Base-by-base conservation (phyloP, 257 asterid genomes). In the Solanum bulbocastanum region DNA sequence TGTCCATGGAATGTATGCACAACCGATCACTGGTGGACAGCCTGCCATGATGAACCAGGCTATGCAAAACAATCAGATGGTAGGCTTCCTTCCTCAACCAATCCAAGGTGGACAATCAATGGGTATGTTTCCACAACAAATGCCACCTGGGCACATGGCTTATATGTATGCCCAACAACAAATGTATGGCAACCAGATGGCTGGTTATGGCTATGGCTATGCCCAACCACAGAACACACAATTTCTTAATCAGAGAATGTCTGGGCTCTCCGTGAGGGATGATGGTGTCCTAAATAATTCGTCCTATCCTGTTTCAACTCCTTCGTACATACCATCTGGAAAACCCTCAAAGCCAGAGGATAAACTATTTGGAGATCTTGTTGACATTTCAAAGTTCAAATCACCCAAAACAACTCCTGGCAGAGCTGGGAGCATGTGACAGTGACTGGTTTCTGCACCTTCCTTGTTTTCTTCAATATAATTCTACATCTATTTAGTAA, bases 291-390 rank as follows among this genome's bases (percentile, higher is more conserved):
- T 90, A 81, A 90, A 91, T 52, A 91, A 85, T 84, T 85, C 92
- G 10, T 46, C 90, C 2, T 88, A 90, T 83, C 88, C 92, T 8
- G 86, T 84, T 85, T 81, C 95, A 30, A 68, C 92, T 33, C 87
- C 98, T 32, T 92, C 95, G 14, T 89, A 87, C 42, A 91, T 92
- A 88, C 94, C 98, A 13, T 83, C 98, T 49, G 96, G 91, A 58
- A 95, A 89, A 90, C 96, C 96, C 36, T 81, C 95, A 11, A 97
- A 92, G 92, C 98, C 99, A 11, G 93, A 94, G 58, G 98, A 94
- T 92, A 95, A 93, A 92, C 90, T 95, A 40, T 94, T 94, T 88
- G 98, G 98, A 49, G 98, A 95, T 89, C 96, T 95, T 52, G 98
- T 93, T 40, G 98, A 94, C 86, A 88, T 95, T 15, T 87, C 94